phyloP scores from a whole-genome alignment of 2,329 filamentous ascomycete genomes.

The Teratosphaeria zuluensis region DNA sequence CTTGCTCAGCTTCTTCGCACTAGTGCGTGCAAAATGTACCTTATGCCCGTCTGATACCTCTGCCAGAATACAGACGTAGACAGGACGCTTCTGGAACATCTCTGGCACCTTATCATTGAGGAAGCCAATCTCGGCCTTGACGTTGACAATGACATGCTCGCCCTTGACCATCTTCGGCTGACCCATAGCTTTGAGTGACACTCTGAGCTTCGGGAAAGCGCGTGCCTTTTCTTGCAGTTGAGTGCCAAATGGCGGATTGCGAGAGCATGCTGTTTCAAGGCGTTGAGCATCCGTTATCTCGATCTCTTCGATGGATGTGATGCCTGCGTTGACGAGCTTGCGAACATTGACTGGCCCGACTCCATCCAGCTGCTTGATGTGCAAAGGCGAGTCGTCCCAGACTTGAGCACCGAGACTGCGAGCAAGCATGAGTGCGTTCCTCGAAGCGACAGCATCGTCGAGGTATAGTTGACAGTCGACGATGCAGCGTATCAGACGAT shows the following conservation, averaged over 20 bases:
- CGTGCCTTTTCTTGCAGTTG: conserved; percentile 56
- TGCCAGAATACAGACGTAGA: conserved; percentile 65
- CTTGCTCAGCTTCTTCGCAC: conserved; percentile 54
- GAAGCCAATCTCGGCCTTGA: conserved; percentile 62
- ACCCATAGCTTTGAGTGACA: conserved; percentile 43
- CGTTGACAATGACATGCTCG: conserved; percentile 45
- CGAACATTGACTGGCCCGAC: conserved; percentile 67
- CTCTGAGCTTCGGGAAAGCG: conserved; percentile 59
- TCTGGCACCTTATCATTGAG: conserved; percentile 54
- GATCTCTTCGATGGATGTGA: conserved; percentile 63
- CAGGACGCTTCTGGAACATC: conserved; percentile 52
- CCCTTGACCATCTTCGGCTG: conserved; percentile 30
- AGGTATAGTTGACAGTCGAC: conserved; percentile 59
- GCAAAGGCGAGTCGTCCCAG: conserved; percentile 74
- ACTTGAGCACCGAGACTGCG: conserved; percentile 63
- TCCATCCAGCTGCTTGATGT: conserved; percentile 73
- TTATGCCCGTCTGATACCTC: conserved; percentile 61
- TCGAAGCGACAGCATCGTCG: conserved; percentile 57
- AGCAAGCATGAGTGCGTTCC: conserved; percentile 64
- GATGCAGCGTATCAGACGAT: conserved; percentile 63
- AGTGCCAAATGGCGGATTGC: conserved; percentile 74
- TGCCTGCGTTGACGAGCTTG: conserved; percentile 61
- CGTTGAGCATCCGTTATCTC: conserved; percentile 55
- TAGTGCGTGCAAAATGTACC: conserved; percentile 56
- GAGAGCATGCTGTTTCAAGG: conserved; percentile 67